These are phyloP conservation scores for Brasilioporus rufonigricans DNA, from an alignment of 768 basidiomycete species.

Conservation along the genomic window DNA sequence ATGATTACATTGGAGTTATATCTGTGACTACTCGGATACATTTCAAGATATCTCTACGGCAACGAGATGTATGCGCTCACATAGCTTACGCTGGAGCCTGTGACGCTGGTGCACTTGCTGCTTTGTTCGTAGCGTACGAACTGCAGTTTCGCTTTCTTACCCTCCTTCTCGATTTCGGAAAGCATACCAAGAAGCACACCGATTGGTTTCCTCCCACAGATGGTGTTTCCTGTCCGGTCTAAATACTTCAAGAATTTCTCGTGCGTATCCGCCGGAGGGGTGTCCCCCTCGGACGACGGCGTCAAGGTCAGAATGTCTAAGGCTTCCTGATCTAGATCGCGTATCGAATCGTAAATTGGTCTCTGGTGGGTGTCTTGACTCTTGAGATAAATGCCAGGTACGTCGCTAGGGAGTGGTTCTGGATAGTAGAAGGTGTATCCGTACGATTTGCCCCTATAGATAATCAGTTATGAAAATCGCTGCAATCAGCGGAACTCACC, in stretches of 20 bases:
- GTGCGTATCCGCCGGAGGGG: slow-evolving; percentile 56
- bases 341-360: slow-evolving; percentile 83
- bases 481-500: slow-evolving; percentile 46
- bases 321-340: slow-evolving; percentile 81
- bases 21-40: not conserved
- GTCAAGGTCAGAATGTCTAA: slow-evolving; percentile 69
- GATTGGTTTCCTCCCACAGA: slow-evolving; percentile 96
- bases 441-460: slow-evolving; percentile 75
- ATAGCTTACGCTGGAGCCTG: slow-evolving; percentile 94
- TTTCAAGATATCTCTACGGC: slow-evolving; percentile 16
- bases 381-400: slow-evolving; percentile 50
- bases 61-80: slow-evolving; percentile 84
- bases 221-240: slow-evolving; percentile 82
- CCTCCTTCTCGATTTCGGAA: slow-evolving; percentile 47
- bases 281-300: slow-evolving; percentile 39
- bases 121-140: slow-evolving; percentile 97
- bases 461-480: not conserved
- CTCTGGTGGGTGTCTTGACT: slow-evolving; percentile 43
- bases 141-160: slow-evolving; percentile 42
- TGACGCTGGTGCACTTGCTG: slow-evolving; percentile 60
- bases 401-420: slow-evolving; percentile 46
- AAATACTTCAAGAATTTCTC: slow-evolving; percentile 65
- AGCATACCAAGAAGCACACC: slow-evolving; percentile 86
- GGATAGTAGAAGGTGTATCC: slow-evolving; percentile 88
- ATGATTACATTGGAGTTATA: slow-evolving; percentile 1